Percentiles rank a stretch among this genome's conserved stretches.
phyloP scores from a whole-genome alignment of 2,329 filamentous ascomycete species.

The Allantophomopsis cytisporea region DNA sequence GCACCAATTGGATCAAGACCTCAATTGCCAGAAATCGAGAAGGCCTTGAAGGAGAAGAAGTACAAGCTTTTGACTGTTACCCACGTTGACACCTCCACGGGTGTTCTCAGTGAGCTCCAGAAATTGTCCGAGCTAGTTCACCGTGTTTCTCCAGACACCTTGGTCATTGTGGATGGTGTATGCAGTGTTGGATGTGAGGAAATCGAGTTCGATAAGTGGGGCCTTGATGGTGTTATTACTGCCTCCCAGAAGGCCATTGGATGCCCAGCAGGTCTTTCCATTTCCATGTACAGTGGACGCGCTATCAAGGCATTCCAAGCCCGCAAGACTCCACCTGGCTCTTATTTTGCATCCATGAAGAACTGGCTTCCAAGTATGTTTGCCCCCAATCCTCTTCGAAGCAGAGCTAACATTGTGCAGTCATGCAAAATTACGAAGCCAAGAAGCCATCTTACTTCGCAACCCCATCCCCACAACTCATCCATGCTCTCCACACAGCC shows the following conservation, averaged over 20 bases:
- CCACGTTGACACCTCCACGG: conserved; percentile 94
- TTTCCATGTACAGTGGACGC: conserved; percentile 83
- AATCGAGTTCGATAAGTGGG: conserved; percentile 92
- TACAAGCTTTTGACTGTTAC: conserved; percentile 94
- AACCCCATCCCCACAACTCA: conserved; percentile 85
- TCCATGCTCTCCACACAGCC: conserved; percentile 84
- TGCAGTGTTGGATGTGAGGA: conserved; percentile 96
- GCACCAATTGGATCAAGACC: conserved; percentile 80
- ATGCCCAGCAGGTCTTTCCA: conserved; percentile 84
- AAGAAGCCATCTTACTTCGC: conserved; percentile 98
- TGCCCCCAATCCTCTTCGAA: neutral
- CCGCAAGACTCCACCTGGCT: conserved; percentile 67
- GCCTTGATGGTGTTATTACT: conserved; percentile 82
- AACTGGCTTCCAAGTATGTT: conserved; percentile 84
- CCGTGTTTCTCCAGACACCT: conserved; percentile 76
- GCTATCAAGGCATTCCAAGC: conserved; percentile 71
- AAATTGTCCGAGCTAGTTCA: conserved; percentile 71
- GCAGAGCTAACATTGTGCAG: conserved; percentile 23
- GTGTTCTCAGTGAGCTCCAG: conserved; percentile 86
- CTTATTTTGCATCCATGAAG: conserved; percentile 93
- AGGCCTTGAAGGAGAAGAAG: conserved; percentile 75
- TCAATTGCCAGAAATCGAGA: conserved; percentile 76
- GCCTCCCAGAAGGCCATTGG: conserved; percentile 96
- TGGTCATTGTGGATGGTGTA: conserved; percentile 88
- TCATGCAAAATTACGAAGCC: conserved; percentile 98